Percentiles rank a stretch among this genome's conserved stretches.
phyloP scores from a whole-genome alignment of 495 filamentous ascomycete species.

The Aspergillus hancockii region DNA sequence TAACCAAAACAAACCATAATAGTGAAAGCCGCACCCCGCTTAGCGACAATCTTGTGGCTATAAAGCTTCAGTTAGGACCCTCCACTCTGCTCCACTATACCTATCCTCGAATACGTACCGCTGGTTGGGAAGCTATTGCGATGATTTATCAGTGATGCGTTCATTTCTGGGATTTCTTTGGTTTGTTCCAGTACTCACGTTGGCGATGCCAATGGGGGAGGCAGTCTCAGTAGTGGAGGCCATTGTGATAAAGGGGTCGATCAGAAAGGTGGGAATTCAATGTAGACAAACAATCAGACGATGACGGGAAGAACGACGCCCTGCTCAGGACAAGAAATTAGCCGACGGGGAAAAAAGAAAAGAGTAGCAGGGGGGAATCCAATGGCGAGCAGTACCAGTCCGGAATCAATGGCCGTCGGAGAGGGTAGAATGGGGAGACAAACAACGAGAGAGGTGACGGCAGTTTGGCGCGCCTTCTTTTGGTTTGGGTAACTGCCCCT shows the following conservation, averaged over 20 bases:
- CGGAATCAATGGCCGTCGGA: slow-evolving; percentile 1
- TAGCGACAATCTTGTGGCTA: slow-evolving; percentile 99
- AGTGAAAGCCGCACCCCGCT: slow-evolving; percentile 97
- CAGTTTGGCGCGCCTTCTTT: slow-evolving; percentile 16
- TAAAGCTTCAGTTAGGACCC: slow-evolving; percentile 33
- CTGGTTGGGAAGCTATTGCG: slow-evolving; percentile 80
- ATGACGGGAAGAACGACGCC: slow-evolving; percentile 18
- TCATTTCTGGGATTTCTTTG: neutral
- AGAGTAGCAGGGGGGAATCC: slow-evolving; percentile 5
- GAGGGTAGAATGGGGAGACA: neutral
- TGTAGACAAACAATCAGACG: slow-evolving; percentile 20
- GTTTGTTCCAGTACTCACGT: slow-evolving; percentile 55
- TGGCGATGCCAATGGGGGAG: slow-evolving; percentile 98
- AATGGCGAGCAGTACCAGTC: neutral
- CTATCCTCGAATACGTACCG: slow-evolving; percentile 48
- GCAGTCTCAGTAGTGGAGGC: slow-evolving; percentile 78
- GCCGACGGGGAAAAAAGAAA: slow-evolving; percentile 5
- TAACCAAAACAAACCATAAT: slow-evolving; percentile 77
- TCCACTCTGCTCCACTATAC: slow-evolving; percentile 16
- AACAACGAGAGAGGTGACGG: neutral
- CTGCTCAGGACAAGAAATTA: neutral
- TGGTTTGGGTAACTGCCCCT: slow-evolving; percentile 29
- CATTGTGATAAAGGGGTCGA: slow-evolving; percentile 56
- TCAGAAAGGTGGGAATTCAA: slow-evolving; percentile 18
- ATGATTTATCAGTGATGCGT: slow-evolving; percentile 8